Evolutionary conservation across 495 filamentous ascomycete genomes (phyloP), one percentile per base, ranked within the genome.

Genomic region (Talaromyces nanjingensis): DNA sequence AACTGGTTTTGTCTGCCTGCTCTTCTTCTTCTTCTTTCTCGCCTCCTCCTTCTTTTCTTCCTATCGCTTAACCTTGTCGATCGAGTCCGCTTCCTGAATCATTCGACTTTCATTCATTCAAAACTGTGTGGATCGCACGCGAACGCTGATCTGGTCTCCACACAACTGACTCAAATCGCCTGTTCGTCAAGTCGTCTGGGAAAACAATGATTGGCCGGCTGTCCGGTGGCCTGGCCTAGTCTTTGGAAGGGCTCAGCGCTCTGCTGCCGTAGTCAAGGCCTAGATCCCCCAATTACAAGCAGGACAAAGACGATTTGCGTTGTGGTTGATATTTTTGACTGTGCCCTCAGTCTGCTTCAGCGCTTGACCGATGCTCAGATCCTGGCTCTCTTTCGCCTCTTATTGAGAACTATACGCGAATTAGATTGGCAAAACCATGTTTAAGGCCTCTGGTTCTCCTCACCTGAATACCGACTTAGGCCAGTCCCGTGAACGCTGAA

Each of bases 1-100:
- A 49, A 49, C 45, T 49, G 9, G 37, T 42, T 16, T 42, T 9
- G 37, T 16, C 14, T 27, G 39, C 54, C 31, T 25, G 24, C 63
- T 63, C n/a, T 49, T 2, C 58, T 29, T 63, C n/a, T 49, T 2
- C 58, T 29, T 31, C 42, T 67, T 54, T 62, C 59, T 65, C 59
- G 34, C 34, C 52, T 45, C 63, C 66, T 64, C 55, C 27, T 24
- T 56, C 58, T 57, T 31, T 58, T 29, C 39, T 56, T 14, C 60
- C 53, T 34, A 16, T 60, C 65, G 42, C 39, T 47, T 27, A 16
- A 16, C 20, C 59, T 34, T 25, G 34, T 60, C 29, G 57, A 25
- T 56, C 53, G 27, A 56, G 9, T 20, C 47, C 6, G 47, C 16
- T 22, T 22, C 47, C 4, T 54, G 20, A 6, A 20, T 54, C 8